Evolutionary conservation across 805 yeast genomes (phyloP), one percentile per base, ranked within the genome.

Genomic region (Yarrowia alimentaria): DNA sequence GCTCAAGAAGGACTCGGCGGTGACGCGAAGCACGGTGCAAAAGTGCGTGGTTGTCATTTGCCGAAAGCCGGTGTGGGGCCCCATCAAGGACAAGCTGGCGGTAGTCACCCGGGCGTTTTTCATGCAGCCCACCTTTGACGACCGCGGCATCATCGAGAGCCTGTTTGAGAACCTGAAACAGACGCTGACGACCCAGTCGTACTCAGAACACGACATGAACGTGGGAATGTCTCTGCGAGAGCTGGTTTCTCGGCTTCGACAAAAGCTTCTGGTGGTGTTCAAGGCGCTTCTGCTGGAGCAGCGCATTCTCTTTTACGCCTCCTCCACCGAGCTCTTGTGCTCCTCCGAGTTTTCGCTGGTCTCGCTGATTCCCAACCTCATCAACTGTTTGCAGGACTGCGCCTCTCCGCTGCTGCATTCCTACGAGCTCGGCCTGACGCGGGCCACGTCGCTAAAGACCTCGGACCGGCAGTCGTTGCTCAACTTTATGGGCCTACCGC

Each of bases 41-140:
- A 93, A 93, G 61, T 83, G 95, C 0, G 78, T 93, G 21, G 96
- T 93, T 5, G 81, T 93, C 29, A 77, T 93, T n/a, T 77, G 85
- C 4, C 75, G 86, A 53, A 83, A 84, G 63, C 98, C 99, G 1
- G 79, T 93, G 2, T 88, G 87, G 61, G 75, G 75, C 0, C 95
- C 89, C 55, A 79, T 93, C 53, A 85, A 83, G 61, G 97, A 93
- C 59, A 93, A 93, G 64, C 68, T 93, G 56, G 83, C 95, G 38
- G 87, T 93, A 19, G 86, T 91, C 22, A 90, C 98, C 0, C 79
- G 82, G 54, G 84, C 89, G 1, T 91, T 81, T 65, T 93, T 93
- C 62, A 73, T 79, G 43, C 99, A 93, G 62, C 78, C 76, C 38
- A 80, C 85, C 62, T 86, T 93, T 58, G 72, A 73, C 21, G 94